phyloP scores from a whole-genome alignment of 768 basidiomycete species.

The Leccinum incarnatum region DNA sequence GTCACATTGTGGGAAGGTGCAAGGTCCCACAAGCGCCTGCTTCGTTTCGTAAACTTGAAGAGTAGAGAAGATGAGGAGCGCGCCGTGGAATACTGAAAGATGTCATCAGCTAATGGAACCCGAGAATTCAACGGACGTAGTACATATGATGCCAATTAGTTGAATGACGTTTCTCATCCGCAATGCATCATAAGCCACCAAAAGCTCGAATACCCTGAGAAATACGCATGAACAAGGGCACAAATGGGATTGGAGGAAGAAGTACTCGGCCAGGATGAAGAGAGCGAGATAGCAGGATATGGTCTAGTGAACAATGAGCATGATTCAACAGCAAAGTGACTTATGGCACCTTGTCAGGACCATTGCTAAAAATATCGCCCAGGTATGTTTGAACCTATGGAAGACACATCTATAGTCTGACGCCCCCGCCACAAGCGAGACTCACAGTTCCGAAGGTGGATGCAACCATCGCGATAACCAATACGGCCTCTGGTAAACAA shows the following conservation, averaged over 20 bases:
- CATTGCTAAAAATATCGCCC: slow-evolving; percentile 15
- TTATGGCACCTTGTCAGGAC: slow-evolving; percentile 50
- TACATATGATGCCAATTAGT: slow-evolving; percentile 69
- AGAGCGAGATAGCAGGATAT: slow-evolving; percentile 82
- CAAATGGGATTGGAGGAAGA: slow-evolving; percentile 2
- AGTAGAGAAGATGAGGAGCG: slow-evolving; percentile 68
- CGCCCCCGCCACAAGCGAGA: slow-evolving; percentile 6
- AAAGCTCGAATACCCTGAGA: slow-evolving; percentile 71
- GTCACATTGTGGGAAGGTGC: slow-evolving; percentile 34
- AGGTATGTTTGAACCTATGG: slow-evolving; percentile 47
- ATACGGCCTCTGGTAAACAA: slow-evolving; percentile 57
- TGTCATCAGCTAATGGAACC: slow-evolving; percentile 4
- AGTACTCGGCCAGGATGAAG: slow-evolving; percentile 79
- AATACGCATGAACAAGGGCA: slow-evolving; percentile 1
- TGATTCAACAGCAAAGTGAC: neutral
- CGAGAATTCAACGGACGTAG: slow-evolving; percentile 17
- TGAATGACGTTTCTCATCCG: slow-evolving; percentile 77
- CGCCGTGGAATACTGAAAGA: slow-evolving; percentile 61
- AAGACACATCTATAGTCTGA: slow-evolving; percentile 6
- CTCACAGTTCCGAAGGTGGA: slow-evolving; percentile 65
- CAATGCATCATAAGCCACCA: slow-evolving; percentile 83
- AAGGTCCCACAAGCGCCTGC: slow-evolving; percentile 47
- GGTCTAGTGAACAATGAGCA: slow-evolving; percentile 45
- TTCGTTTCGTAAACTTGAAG: slow-evolving; percentile 78
- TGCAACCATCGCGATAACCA: slow-evolving; percentile 73